Conservation (phyloP, 306 rosid genomes). For the Vigna nakashimae region DNA sequence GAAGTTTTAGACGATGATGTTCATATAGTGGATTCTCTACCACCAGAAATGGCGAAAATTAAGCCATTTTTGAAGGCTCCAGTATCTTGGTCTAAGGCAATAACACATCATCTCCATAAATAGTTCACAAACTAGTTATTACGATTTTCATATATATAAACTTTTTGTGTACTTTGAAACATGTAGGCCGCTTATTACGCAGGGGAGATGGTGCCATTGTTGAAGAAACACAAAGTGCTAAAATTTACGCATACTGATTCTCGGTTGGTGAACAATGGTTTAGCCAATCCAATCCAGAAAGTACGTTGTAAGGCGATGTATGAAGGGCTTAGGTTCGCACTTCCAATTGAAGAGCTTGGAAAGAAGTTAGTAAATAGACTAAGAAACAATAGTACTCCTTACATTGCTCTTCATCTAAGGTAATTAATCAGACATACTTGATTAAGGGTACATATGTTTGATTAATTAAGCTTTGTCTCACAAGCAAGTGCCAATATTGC, state of each 20-base stretch:
- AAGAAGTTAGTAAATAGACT: constrained; percentile 61
- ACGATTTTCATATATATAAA: constrained; percentile 13
- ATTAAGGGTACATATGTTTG: neutral
- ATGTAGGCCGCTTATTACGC: constrained; percentile 64
- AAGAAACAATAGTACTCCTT: constrained; percentile 46
- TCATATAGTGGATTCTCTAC: constrained; percentile 57
- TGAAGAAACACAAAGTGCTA: constrained; percentile 59
- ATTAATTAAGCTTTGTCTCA: neutral
- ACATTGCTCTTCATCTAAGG: constrained; percentile 81
- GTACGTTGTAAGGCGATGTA: constrained; percentile 73
- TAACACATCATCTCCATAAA: neutral
- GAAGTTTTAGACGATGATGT: constrained; percentile 65
- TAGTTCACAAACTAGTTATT: neutral
- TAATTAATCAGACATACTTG: constrained; percentile 31
- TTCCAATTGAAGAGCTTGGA: constrained; percentile 64
- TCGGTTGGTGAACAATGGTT: constrained; percentile 65
- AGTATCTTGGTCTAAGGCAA: constrained; percentile 80
- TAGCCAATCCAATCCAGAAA: constrained; percentile 53
- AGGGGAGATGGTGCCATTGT: constrained; percentile 45
- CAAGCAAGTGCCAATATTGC: constrained; percentile 27
- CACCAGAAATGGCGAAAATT: constrained; percentile 43
- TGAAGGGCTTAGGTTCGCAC: constrained; percentile 58
- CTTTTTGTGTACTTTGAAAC: neutral
- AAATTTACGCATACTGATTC: constrained; percentile 67
- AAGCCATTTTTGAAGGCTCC: constrained; percentile 57